phyloP scores from a whole-genome alignment of 2,329 filamentous ascomycete species.

The Botrytis elliptica region DNA sequence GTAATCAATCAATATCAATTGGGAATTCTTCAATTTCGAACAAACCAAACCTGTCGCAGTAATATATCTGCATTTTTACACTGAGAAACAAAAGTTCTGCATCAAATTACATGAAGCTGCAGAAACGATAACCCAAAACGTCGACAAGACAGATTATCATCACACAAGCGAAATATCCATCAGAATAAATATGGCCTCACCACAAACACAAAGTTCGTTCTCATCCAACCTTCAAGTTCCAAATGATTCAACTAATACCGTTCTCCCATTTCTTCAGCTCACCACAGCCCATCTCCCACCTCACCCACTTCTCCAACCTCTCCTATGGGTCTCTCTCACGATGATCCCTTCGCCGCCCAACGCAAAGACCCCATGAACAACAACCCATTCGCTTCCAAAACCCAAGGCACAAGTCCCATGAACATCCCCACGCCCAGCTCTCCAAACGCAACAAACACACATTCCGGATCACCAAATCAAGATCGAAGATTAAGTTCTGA shows the following conservation, averaged over 20 bases:
- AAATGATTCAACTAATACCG: not conserved
- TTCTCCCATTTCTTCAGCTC: not conserved
- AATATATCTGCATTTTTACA: not conserved
- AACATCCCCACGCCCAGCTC: not conserved
- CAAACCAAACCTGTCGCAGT: not conserved
- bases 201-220: constrained; percentile 15
- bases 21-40: not conserved
- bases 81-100: not conserved
- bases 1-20: not conserved
- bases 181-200: constrained; percentile 10
- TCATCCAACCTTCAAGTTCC: not conserved
- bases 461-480: constrained; percentile 4
- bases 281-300: constrained; percentile 9
- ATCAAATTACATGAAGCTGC: constrained; percentile 8
- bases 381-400: not conserved
- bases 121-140: not conserved
- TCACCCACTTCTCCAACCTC: constrained; percentile 1
- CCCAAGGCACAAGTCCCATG: not conserved
- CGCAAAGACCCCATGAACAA: constrained; percentile 9
- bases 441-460: constrained; percentile 1
- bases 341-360: constrained; percentile 16
- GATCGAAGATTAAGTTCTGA: constrained; percentile 22
- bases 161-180: not conserved
- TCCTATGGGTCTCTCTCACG: not conserved
- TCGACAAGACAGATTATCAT: not conserved